phyloP scores from a whole-genome alignment of 2,329 filamentous ascomycete genomes.

The Karstenula rhodostoma region DNA sequence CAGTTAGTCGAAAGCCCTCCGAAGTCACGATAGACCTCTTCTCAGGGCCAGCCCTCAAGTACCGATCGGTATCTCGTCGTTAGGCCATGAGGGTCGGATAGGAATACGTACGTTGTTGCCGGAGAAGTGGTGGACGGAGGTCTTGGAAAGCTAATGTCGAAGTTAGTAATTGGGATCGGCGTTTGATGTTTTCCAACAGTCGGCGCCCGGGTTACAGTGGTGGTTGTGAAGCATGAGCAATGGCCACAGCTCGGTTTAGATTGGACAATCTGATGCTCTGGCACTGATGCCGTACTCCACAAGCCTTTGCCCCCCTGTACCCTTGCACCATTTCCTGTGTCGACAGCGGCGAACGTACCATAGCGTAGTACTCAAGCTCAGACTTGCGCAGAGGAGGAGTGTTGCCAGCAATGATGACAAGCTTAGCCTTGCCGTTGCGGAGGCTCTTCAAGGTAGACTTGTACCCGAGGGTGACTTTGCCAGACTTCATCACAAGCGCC shows the following conservation, averaged over 20 bases:
- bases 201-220: not conserved
- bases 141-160: slow-evolving; percentile 72
- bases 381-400: slow-evolving; percentile 97
- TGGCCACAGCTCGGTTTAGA: not conserved
- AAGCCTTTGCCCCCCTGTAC: not conserved
- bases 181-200: not conserved
- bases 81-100: slow-evolving; percentile 46
- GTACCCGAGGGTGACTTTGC: slow-evolving; percentile 89
- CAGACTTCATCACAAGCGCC: slow-evolving; percentile 73
- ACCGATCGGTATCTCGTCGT: slow-evolving; percentile 44
- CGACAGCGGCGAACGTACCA: slow-evolving; percentile 16
- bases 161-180: slow-evolving; percentile 11
- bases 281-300: not conserved
- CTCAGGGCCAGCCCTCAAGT: slow-evolving; percentile 74
- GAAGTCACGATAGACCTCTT: slow-evolving; percentile 88
- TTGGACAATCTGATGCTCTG: not conserved
- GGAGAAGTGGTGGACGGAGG: slow-evolving; percentile 94
- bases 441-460: slow-evolving; percentile 88
- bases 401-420: slow-evolving; percentile 95
- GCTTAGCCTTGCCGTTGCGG: slow-evolving; percentile 96
- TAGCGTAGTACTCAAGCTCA: slow-evolving; percentile 80
- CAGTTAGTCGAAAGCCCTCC: slow-evolving; percentile 80
- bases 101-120: slow-evolving; percentile 93
- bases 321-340: not conserved
- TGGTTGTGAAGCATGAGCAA: not conserved